These are phyloP conservation scores for Pseudozyma flocculosa DNA, from an alignment of 1,284 basidiomycete species.

Conservation along the genomic window DNA sequence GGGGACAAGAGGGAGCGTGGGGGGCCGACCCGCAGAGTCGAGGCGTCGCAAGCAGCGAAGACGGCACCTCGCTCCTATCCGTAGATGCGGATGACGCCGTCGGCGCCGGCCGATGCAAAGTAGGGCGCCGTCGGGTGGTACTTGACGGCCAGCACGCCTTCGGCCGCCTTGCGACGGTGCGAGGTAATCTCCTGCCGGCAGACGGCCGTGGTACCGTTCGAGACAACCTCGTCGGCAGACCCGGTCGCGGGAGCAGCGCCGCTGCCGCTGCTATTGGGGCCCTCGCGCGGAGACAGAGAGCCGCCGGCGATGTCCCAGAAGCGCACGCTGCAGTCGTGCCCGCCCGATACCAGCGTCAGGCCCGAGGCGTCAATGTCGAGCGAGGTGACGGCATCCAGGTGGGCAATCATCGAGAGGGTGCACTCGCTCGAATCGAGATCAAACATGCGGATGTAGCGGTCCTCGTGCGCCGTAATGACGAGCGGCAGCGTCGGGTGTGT, in stretches of 20 bases:
- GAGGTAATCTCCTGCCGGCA: constrained; percentile 87
- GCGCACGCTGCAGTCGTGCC: constrained; percentile 88
- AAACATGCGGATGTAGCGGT: constrained; percentile 87
- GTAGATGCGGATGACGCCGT: constrained; percentile 87
- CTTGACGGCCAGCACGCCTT: constrained; percentile 84
- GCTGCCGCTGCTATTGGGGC: not conserved
- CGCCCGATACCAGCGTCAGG: constrained; percentile 82
- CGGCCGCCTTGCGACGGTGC: constrained; percentile 75
- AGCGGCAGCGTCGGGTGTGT: constrained; percentile 88
- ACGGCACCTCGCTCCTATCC: too few species aligned
- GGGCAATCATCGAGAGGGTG: constrained; percentile 84
- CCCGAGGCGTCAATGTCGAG: constrained; percentile 83
- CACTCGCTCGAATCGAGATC: constrained; percentile 79
- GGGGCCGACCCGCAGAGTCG: too few species aligned
- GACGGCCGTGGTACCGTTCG: constrained; percentile 49
- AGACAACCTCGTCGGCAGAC: not conserved
- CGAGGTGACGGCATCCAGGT: constrained; percentile 86
- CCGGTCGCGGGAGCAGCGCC: too few species aligned
- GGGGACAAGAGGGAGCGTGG: too few species aligned
- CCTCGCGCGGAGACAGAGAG: constrained; percentile 50
- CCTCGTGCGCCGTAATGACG: constrained; percentile 87
- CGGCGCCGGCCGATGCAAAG: constrained; percentile 88
- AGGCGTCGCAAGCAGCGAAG: too few species aligned
- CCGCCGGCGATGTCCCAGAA: constrained; percentile 86
- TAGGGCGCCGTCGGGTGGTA: constrained; percentile 82